Percentiles rank a stretch among this genome's conserved stretches.
These are phyloP conservation scores for Corylus avellana DNA, from an alignment of 306 rosid species.

Conservation along the genomic window DNA sequence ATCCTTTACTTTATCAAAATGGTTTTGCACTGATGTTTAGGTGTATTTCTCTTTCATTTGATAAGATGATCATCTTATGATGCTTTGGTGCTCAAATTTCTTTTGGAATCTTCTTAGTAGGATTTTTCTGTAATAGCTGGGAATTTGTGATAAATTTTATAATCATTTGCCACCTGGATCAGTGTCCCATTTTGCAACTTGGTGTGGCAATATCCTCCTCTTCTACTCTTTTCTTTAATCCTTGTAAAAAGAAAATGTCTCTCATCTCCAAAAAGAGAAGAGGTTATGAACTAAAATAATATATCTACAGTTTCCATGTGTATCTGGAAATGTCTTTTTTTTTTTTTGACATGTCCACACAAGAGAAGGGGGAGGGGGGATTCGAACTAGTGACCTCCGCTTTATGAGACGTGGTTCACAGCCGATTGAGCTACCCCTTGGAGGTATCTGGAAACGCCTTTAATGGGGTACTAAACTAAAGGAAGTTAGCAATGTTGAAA, in stretches of 20 bases:
- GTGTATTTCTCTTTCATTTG: slow-evolving; percentile 1
- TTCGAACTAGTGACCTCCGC: too few species aligned
- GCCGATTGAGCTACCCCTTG: too few species aligned
- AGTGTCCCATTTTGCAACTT: neutral
- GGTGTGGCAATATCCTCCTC: neutral
- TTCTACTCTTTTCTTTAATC: neutral
- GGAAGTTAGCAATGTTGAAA: neutral
- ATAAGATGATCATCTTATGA: slow-evolving; percentile 4
- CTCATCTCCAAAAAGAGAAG: neutral
- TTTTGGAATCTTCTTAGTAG: neutral
- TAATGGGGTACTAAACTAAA: too few species aligned
- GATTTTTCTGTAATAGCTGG: neutral
- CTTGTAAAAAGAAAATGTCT: neutral
- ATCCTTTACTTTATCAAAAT: slow-evolving; percentile 31
- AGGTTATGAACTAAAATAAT: neutral
- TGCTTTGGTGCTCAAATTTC: neutral
- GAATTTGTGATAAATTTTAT: neutral
- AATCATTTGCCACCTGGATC: neutral
- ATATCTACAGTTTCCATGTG: neutral
- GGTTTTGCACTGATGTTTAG: slow-evolving; percentile 1
- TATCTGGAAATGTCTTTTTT: neutral
- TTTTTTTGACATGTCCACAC: too few species aligned
- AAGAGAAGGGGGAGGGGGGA: too few species aligned
- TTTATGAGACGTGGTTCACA: too few species aligned
- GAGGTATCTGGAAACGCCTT: too few species aligned